Conservation (phyloP, 495 filamentous ascomycete species). For the Neurospora sp. region DNA sequence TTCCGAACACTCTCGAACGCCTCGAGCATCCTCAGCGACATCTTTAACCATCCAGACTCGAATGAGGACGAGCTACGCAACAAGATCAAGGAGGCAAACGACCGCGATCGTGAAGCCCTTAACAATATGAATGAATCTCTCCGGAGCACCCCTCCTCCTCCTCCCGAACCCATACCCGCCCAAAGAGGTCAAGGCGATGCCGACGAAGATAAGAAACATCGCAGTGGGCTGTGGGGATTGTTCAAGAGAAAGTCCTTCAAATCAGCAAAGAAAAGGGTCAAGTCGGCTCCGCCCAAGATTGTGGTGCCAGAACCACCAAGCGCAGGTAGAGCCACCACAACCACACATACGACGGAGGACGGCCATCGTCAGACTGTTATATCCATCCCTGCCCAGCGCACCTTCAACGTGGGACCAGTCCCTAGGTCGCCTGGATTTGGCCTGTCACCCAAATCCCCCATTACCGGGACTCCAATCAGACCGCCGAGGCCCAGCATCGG, state of each 20-base stretch:
- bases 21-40: constrained; percentile 14
- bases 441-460: not conserved
- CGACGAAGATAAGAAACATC: constrained; percentile 3
- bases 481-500: constrained; percentile 4
- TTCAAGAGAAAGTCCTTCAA: constrained; percentile 2
- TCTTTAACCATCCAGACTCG: constrained; percentile 15
- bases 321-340: constrained; percentile 23
- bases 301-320: constrained; percentile 37
- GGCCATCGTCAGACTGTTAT: constrained; percentile 42
- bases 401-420: not conserved
- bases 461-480: not conserved
- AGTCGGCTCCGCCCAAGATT: constrained; percentile 16
- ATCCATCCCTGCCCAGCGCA: constrained; percentile 30
- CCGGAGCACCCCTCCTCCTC: constrained; percentile 28
- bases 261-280: not conserved
- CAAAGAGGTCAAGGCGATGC: not conserved
- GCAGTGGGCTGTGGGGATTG: constrained; percentile 5
- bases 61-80: constrained; percentile 7
- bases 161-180: constrained; percentile 21
- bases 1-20: constrained; percentile 13
- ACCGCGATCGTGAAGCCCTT: constrained; percentile 5
- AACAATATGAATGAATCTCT: constrained; percentile 31
- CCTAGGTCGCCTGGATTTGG: not conserved
- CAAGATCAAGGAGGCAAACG: constrained; percentile 13
- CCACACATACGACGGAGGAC: not conserved